phyloP scores from a whole-genome alignment of 1,139 yeast species.

The Yamadazyma songkhlaensis region DNA sequence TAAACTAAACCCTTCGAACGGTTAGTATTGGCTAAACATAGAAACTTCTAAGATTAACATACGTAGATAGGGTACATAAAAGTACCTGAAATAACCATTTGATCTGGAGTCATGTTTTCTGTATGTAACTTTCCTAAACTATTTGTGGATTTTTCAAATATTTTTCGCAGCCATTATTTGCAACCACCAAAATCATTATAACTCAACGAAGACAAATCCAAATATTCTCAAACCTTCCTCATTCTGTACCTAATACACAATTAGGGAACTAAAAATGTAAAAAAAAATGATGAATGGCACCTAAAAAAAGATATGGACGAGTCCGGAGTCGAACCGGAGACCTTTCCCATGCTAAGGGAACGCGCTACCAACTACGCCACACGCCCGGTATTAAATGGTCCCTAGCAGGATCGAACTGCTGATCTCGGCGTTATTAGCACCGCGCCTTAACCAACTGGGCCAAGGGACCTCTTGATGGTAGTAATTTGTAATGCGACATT shows the following conservation, averaged over 20 bases:
- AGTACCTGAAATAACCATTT: slow-evolving; percentile 1
- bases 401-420: slow-evolving; percentile 88
- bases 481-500: no score
- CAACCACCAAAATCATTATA: neutral
- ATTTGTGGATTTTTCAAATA: no score
- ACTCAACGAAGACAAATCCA: neutral
- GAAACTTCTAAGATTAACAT: no score
- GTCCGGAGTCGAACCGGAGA: slow-evolving; percentile 90
- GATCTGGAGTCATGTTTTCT: neutral
- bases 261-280: neutral
- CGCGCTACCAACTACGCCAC: slow-evolving; percentile 95
- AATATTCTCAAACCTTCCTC: neutral
- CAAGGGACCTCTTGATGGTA: slow-evolving; percentile 72
- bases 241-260: neutral
- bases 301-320: slow-evolving; percentile 58
- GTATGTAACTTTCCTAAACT: neutral
- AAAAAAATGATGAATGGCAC: no score
- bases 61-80: slow-evolving; percentile 15
- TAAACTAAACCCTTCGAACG: slow-evolving; percentile 41
- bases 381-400: slow-evolving; percentile 67
- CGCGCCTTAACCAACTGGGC: slow-evolving; percentile 91
- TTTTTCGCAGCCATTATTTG: neutral
- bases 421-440: slow-evolving; percentile 86
- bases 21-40: slow-evolving; percentile 1
- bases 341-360: slow-evolving; percentile 89